These are phyloP conservation scores for Toxoplasma gondii DNA, from an alignment of 169 alveolate species.

Conservation along the genomic window DNA sequence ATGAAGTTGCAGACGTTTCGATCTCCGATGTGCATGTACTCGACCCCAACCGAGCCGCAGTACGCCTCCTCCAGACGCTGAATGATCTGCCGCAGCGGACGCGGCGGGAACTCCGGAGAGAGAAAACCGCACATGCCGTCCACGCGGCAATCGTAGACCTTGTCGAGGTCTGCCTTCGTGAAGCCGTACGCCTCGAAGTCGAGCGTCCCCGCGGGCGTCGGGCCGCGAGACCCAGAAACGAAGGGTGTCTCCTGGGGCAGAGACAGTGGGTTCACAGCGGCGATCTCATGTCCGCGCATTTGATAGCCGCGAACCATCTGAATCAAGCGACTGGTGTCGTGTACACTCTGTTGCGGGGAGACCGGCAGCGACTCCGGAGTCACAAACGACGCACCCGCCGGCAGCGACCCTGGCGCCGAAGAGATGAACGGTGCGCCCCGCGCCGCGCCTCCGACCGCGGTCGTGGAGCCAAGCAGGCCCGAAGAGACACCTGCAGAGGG, in stretches of 20 bases:
- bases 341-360: constrained; percentile 55
- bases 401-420: constrained; percentile 38
- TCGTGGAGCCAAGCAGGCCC: neutral
- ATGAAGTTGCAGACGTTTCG: constrained; percentile 59
- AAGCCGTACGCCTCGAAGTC: constrained; percentile 63
- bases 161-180: constrained; percentile 64
- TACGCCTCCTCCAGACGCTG: constrained; percentile 65
- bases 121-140: constrained; percentile 65
- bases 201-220: constrained; percentile 34
- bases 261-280: constrained; percentile 48
- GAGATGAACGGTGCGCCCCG: neutral
- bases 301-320: constrained; percentile 71
- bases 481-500: constrained; percentile 2
- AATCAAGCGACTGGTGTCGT: constrained; percentile 66
- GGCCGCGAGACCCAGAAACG: constrained; percentile 43
- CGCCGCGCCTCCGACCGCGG: neutral
- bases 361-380: constrained; percentile 32
- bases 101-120: constrained; percentile 64
- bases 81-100: constrained; percentile 49
- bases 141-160: constrained; percentile 62
- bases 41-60: constrained; percentile 69
- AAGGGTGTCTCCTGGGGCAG: constrained; percentile 63
- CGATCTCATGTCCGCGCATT: constrained; percentile 66
- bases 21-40: constrained; percentile 69
- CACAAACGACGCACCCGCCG: constrained; percentile 40